These are phyloP conservation scores for Euphorbia schlechtendalii DNA, from an alignment of 441 rosid genomes.

Conservation along the genomic window DNA sequence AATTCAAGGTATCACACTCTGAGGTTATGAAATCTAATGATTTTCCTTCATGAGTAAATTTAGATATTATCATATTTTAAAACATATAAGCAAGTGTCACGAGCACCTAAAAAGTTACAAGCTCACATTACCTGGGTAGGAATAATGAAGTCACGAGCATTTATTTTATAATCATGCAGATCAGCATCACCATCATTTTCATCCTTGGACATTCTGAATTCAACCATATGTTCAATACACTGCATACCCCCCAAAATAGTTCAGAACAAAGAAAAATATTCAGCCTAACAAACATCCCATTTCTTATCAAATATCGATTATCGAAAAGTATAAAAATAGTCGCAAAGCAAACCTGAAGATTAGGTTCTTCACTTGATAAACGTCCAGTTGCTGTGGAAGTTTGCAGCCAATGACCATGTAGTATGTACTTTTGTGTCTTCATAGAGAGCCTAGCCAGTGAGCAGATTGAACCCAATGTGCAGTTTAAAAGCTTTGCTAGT, in stretches of 20 bases:
- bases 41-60: not conserved
- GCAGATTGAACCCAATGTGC: constrained; percentile 87
- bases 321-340: too few relatives aligned
- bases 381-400: constrained; percentile 98
- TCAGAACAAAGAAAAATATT: constrained; percentile 8
- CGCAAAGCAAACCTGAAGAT: constrained; percentile 72
- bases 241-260: constrained; percentile 38
- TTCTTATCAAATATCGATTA: too few relatives aligned
- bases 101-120: constrained; percentile 8
- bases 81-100: not conserved
- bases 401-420: constrained; percentile 97
- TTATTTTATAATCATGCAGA: constrained; percentile 40
- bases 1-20: not conserved
- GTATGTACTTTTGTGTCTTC: constrained; percentile 62
- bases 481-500: constrained; percentile 83
- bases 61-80: not conserved
- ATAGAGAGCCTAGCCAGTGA: constrained; percentile 68
- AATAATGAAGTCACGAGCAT: constrained; percentile 84
- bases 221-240: constrained; percentile 95
- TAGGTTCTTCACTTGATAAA: constrained; percentile 69
- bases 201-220: constrained; percentile 41
- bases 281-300: not conserved
- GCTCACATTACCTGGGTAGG: constrained; percentile 74
- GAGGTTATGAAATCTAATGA: not conserved
- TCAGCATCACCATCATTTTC: constrained; percentile 37